A percentile compares a stretch with the other conserved stretches of the same genome.
These are phyloP conservation scores for Fraxinus greggii DNA, from an alignment of 305 asterid genomes.

Conservation along the genomic window DNA sequence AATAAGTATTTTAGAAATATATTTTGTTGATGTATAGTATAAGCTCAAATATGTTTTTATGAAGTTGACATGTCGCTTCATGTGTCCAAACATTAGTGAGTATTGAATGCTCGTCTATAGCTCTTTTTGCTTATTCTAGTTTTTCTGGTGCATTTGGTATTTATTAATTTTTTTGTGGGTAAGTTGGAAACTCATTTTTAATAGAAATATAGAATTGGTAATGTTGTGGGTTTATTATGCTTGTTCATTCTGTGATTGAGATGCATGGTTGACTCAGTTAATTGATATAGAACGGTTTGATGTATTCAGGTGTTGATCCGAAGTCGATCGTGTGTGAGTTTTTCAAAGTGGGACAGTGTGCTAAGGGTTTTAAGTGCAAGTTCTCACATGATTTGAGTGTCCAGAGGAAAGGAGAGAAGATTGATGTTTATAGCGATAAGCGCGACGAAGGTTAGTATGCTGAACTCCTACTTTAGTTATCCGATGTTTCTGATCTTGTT, in stretches of 20 bases:
- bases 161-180: neutral
- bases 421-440: constrained; percentile 63
- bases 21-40: neutral
- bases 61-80: neutral
- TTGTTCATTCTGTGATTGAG: neutral
- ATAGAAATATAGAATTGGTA: neutral
- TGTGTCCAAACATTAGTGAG: neutral
- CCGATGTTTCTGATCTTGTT: neutral
- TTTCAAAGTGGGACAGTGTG: constrained; percentile 43
- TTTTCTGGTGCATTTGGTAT: neutral
- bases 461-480: neutral
- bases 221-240: neutral
- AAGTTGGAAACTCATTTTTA: too few species aligned
- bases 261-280: neutral
- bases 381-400: constrained; percentile 51
- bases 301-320: constrained; percentile 45
- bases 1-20: neutral
- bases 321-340: constrained; percentile 46
- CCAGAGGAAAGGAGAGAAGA: constrained; percentile 53
- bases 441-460: constrained; percentile 71
- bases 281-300: constrained; percentile 21
- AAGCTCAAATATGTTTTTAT: neutral
- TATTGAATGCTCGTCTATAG: neutral
- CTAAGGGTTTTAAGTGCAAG: constrained; percentile 46
- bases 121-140: neutral